Base-by-base conservation (phyloP, 139 green algal genomes). In the Tetraselmis chui region DNA sequence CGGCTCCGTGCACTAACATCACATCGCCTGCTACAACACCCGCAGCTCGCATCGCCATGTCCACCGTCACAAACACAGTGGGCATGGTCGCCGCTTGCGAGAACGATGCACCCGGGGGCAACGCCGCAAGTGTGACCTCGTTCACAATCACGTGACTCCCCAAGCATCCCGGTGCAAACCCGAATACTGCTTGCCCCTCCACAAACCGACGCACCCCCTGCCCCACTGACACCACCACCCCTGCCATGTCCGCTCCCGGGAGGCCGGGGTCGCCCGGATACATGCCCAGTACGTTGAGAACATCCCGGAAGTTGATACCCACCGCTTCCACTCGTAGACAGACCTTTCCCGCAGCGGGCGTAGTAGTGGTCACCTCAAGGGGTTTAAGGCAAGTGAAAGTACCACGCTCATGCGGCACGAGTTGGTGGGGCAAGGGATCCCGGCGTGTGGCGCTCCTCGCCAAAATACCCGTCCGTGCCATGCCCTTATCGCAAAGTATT, bases 231-330 rank as follows among this genome's bases (percentile, higher is more conserved):
- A 93, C 77, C 74, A 97, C 91, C 29, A 96, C 89, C 27, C 94
- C 94, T n/a, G 94, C 79, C 83, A 89, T 94, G 87, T 98, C 94
- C 28, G 85, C 91, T n/a, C 92, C 92, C 0, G 94, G 93, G 28
- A 84, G 79, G 0, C 94, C 94, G 1, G 94, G 93, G 83, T 97
- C 94, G 11, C 94, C 94, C 2, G 93, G 93, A 86, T 97, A 97
- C 94, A 97, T 97, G 81, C 91, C 92, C 82, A 96, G 85, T 75
- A 91, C 84, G 80, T 95, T 96, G 67, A 93, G 88, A 82, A 95
- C 90, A 77, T 96, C 92, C 74, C 92, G 85, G 91, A 97, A 97
- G 86, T 97, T 97, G 76, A 97, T 83, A 1, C 94, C 94, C 58
- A 97, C 91, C 24, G 93, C 94, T 59, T 85, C 86, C 18, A 97